Evolutionary conservation across 176 grass and related monocot species (phyloP).

Genomic region (Carex cristatella): DNA sequence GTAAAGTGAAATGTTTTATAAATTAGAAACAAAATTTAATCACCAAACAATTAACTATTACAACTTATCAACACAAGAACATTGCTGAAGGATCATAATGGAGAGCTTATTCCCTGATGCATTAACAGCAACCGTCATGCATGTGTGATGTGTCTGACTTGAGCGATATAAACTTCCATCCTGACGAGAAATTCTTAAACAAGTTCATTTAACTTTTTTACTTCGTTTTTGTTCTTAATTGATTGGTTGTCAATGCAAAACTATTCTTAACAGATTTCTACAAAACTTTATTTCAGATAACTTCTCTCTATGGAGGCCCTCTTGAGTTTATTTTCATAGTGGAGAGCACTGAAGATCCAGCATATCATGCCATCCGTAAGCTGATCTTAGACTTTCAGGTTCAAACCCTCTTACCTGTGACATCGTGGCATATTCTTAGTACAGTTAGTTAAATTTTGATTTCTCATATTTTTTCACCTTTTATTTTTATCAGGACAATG

Average conservation of each 20-base stretch:
- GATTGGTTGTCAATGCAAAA: neutral
- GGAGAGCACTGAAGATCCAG: conserved; percentile 83
- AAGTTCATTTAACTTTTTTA: neutral
- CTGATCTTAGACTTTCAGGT: conserved; percentile 84
- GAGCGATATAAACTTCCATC: neutral
- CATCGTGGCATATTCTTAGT: neutral
- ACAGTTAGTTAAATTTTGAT: conserved; percentile 1
- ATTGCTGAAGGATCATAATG: neutral
- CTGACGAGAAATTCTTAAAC: neutral
- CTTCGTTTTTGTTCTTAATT: neutral
- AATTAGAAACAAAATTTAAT: neutral
- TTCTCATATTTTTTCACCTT: conserved; percentile 17
- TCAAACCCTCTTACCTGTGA: neutral
- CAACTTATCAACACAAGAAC: neutral
- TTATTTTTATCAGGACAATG: conserved; percentile 57
- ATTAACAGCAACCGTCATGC: neutral
- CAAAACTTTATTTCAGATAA: conserved; percentile 63
- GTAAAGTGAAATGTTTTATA: neutral
- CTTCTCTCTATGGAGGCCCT: conserved; percentile 94
- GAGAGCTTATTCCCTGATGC: neutral
- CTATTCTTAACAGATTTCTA: neutral
- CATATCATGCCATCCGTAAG: conserved; percentile 57
- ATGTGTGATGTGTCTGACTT: neutral
- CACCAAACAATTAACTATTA: neutral
- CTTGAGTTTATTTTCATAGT: conserved; percentile 86